Percentiles rank a stretch among this genome's conserved stretches.
These are phyloP conservation scores for Trichosanthes cucumerina DNA, from an alignment of 306 rosid genomes.

Conservation along the genomic window DNA sequence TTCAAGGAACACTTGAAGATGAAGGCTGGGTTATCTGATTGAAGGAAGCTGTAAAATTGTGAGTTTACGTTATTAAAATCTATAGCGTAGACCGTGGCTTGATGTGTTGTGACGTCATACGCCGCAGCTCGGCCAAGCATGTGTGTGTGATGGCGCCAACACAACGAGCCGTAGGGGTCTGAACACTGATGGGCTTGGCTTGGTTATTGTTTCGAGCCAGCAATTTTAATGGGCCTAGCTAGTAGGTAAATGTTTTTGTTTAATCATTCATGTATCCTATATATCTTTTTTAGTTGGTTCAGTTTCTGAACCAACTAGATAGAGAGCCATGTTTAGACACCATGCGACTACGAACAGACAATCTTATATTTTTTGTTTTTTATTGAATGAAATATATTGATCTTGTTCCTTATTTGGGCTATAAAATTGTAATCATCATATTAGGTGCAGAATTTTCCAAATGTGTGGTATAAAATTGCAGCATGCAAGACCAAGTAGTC, in stretches of 20 bases:
- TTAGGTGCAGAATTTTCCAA: too few species aligned
- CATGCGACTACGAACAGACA: not conserved
- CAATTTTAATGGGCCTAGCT: constrained; percentile 7
- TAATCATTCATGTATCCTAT: not conserved
- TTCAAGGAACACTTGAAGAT: constrained; percentile 71
- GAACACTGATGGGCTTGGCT: constrained; percentile 22
- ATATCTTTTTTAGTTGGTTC: not conserved
- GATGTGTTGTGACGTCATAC: not conserved
- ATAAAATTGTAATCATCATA: too few species aligned
- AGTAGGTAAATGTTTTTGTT: constrained; percentile 3
- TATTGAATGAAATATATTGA: not conserved
- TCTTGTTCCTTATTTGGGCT: not conserved
- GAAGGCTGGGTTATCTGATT: constrained; percentile 70
- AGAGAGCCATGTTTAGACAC: constrained; percentile 3
- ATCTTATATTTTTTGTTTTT: not conserved
- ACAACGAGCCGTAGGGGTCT: constrained; percentile 6
- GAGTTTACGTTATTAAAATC: not conserved
- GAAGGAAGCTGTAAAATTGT: constrained; percentile 15
- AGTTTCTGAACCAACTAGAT: not conserved
- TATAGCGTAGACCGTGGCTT: constrained; percentile 8
- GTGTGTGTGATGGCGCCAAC: constrained; percentile 12
- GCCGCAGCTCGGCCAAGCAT: not conserved
- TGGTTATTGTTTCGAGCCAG: constrained; percentile 27
- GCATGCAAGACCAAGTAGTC: too few species aligned
- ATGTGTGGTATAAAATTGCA: too few species aligned